Evolutionary conservation across 257 asterid species (phyloP).

Genomic region (Primulina eburnea): DNA sequence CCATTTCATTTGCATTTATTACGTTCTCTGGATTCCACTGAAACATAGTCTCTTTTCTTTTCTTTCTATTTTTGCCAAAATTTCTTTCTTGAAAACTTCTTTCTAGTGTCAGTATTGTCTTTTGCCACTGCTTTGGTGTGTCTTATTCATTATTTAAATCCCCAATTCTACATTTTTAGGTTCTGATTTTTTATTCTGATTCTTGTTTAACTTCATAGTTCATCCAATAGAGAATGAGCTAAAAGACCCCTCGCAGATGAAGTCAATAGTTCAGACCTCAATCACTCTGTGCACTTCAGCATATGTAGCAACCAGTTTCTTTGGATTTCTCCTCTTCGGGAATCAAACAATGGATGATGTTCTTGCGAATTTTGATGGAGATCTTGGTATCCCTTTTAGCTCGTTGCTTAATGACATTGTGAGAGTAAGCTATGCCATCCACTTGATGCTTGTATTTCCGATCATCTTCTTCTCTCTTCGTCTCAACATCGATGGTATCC

Average conservation of each 20-base stretch:
- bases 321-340: constrained; percentile 79
- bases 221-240: constrained; percentile 87
- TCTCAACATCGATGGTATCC: constrained; percentile 69
- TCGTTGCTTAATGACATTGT: constrained; percentile 67
- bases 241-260: constrained; percentile 67
- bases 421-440: constrained; percentile 78
- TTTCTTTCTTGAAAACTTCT: no score
- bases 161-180: background rate
- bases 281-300: constrained; percentile 62
- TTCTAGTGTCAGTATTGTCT: no score
- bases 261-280: constrained; percentile 67
- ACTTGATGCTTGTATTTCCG: constrained; percentile 86
- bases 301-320: constrained; percentile 72
- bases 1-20: no score
- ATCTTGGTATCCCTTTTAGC: constrained; percentile 69
- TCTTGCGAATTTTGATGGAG: constrained; percentile 82
- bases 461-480: constrained; percentile 83
- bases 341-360: constrained; percentile 75
- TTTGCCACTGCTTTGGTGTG: background rate
- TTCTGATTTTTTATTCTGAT: constrained; percentile 7
- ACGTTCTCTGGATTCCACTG: no score
- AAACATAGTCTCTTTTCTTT: no score
- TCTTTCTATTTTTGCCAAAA: no score
- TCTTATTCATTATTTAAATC: background rate
- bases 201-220: constrained; percentile 39